These are phyloP conservation scores for Lyophyllum atratum DNA, from an alignment of 768 basidiomycete genomes.

Conservation along the genomic window DNA sequence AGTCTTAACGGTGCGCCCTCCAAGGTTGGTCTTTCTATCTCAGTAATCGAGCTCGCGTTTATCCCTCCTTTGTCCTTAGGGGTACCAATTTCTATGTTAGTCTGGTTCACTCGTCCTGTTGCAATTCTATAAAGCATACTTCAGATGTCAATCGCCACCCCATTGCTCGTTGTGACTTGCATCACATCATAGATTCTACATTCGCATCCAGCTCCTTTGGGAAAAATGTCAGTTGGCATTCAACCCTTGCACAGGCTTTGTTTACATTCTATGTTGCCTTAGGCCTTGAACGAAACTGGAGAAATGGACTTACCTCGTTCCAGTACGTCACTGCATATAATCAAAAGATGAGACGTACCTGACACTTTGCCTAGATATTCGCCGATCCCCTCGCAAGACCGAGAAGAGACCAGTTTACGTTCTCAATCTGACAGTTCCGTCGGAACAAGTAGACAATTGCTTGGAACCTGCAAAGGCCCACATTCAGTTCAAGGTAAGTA, in stretches of 20 bases:
- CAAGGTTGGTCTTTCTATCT: constrained; percentile 48
- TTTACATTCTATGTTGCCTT: constrained; percentile 3
- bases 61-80: constrained; percentile 40
- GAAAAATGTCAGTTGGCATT: constrained; percentile 57
- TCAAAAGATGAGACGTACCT: not conserved
- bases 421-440: constrained; percentile 70
- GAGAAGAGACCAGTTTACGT: constrained; percentile 86
- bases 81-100: constrained; percentile 88
- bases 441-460: constrained; percentile 70
- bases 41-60: constrained; percentile 14
- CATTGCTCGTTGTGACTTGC: constrained; percentile 64
- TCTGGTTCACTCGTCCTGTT: constrained; percentile 4
- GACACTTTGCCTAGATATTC: constrained; percentile 41
- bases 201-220: constrained; percentile 73
- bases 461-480: constrained; percentile 76
- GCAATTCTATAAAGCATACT: constrained; percentile 1
- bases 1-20: constrained; percentile 75
- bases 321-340: constrained; percentile 34
- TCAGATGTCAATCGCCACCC: constrained; percentile 83
- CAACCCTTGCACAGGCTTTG: not conserved
- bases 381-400: constrained; percentile 76
- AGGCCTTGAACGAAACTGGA: constrained; percentile 74
- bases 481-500: constrained; percentile 67
- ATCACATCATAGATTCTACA: constrained; percentile 62
- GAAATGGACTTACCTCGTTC: constrained; percentile 46